Percentiles rank a stretch among this genome's conserved stretches.
These are phyloP conservation scores for Serendipita indica DNA, from an alignment of 768 basidiomycete species.

Conservation along the genomic window DNA sequence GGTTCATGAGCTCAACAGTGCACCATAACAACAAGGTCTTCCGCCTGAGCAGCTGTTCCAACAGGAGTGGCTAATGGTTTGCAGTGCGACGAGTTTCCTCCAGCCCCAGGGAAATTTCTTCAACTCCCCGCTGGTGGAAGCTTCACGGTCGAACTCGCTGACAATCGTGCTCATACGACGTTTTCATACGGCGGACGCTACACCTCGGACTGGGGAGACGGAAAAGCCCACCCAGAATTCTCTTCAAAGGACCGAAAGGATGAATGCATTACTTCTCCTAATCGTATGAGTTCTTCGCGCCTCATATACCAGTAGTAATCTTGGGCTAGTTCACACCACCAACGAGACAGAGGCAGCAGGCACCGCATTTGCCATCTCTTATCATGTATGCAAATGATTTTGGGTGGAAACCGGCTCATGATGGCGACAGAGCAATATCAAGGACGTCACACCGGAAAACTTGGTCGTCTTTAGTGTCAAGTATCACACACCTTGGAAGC, in stretches of 20 bases:
- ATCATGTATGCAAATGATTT: not conserved
- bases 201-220: slow-evolving; percentile 6
- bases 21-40: not conserved
- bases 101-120: not conserved
- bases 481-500: slow-evolving; percentile 11
- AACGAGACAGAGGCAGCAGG: slow-evolving; percentile 3
- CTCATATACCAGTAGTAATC: not conserved
- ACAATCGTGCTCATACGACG: slow-evolving; percentile 9
- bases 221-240: not conserved
- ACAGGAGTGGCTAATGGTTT: not conserved
- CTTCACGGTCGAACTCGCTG: slow-evolving; percentile 10
- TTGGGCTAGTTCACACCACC: not conserved
- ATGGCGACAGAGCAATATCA: not conserved
- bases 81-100: slow-evolving; percentile 7
- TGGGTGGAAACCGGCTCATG: not conserved
- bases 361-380: slow-evolving; percentile 12
- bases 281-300: not conserved
- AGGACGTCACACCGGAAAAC: slow-evolving; percentile 5
- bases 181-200: slow-evolving; percentile 6
- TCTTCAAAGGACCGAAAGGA: too few relatives aligned
- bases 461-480: slow-evolving; percentile 10
- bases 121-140: slow-evolving; percentile 8
- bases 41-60: not conserved
- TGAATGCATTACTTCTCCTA: not conserved
- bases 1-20: not conserved